These are phyloP conservation scores for Dendryphion nanum DNA, from an alignment of 2,329 filamentous ascomycete species.

Conservation along the genomic window DNA sequence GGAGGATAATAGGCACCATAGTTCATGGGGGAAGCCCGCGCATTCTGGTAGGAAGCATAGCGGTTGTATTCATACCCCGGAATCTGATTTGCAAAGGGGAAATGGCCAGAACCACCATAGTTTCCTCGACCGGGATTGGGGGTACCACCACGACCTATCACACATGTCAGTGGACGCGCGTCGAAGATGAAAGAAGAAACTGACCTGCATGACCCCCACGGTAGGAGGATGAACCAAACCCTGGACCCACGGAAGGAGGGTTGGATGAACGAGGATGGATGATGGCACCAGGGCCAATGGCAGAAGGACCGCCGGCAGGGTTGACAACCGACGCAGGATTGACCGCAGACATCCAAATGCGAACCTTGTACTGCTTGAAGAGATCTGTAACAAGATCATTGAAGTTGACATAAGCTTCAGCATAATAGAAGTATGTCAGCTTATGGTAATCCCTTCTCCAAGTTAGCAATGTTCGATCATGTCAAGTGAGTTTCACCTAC, in stretches of 20 bases:
- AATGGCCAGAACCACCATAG: constrained; percentile 11
- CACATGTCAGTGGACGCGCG: no score
- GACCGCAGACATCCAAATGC: constrained; percentile 99
- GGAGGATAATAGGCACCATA: constrained; percentile 32
- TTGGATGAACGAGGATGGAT: constrained; percentile 19
- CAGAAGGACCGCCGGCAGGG: constrained; percentile 35
- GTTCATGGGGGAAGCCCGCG: constrained; percentile 34
- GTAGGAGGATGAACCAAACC: constrained; percentile 21
- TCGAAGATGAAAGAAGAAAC: no score
- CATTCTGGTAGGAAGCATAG: no score
- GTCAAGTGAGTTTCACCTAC: constrained; percentile 56
- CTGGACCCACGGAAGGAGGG: constrained; percentile 29
- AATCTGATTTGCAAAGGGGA: constrained; percentile 31
- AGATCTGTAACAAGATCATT: constrained; percentile 95
- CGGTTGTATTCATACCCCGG: no score
- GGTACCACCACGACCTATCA: no score
- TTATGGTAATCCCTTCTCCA: constrained; percentile 90
- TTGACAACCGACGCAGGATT: constrained; percentile 84
- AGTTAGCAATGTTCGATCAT: constrained; percentile 16
- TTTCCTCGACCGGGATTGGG: no score
- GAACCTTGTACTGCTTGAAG: constrained; percentile 98
- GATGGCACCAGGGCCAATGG: constrained; percentile 39
- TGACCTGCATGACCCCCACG: no score
- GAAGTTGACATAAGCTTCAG: constrained; percentile 98
- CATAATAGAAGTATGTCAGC: constrained; percentile 98